Evolutionary conservation across 78 protist species (phyloP).

Genomic region (Diacronema lutheri): DNA sequence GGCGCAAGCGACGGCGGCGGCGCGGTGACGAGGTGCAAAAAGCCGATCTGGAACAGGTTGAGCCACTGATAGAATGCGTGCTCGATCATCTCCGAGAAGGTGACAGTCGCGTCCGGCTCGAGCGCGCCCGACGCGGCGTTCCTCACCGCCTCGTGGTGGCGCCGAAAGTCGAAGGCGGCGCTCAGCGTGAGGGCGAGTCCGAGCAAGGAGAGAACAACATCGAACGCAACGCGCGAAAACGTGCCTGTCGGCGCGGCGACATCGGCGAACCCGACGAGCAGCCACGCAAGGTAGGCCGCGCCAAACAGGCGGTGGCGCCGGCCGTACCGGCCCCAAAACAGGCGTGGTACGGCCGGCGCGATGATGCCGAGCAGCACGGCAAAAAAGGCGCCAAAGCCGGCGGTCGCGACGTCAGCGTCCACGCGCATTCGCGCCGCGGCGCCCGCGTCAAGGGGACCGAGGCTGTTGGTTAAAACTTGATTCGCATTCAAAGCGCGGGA

Average conservation of each 20-base stretch:
- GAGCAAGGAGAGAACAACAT: background rate
- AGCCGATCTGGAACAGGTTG: slow-evolving; percentile 9
- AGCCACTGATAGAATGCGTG: slow-evolving; percentile 24
- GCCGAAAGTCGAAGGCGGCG: slow-evolving; percentile 17
- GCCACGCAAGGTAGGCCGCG: background rate
- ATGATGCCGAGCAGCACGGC: no score
- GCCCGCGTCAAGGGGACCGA: no score
- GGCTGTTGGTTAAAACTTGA: no score
- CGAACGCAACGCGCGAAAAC: background rate
- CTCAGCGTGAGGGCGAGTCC: background rate
- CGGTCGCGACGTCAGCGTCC: no score
- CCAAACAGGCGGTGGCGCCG: slow-evolving; percentile 13
- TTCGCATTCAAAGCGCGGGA: no score
- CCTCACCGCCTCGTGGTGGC: background rate
- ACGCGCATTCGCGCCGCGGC: no score
- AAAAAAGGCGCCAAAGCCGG: no score
- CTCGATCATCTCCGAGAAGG: slow-evolving; percentile 2
- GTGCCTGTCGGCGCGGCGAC: background rate
- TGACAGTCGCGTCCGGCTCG: slow-evolving; percentile 12
- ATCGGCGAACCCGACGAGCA: background rate
- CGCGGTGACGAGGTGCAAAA: background rate
- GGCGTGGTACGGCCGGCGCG: no score
- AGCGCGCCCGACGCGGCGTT: slow-evolving; percentile 5
- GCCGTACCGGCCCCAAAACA: background rate
- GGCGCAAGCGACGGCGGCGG: background rate